phyloP scores from a whole-genome alignment of 2,329 filamentous ascomycete genomes.

The Aspergillus amoenus region DNA sequence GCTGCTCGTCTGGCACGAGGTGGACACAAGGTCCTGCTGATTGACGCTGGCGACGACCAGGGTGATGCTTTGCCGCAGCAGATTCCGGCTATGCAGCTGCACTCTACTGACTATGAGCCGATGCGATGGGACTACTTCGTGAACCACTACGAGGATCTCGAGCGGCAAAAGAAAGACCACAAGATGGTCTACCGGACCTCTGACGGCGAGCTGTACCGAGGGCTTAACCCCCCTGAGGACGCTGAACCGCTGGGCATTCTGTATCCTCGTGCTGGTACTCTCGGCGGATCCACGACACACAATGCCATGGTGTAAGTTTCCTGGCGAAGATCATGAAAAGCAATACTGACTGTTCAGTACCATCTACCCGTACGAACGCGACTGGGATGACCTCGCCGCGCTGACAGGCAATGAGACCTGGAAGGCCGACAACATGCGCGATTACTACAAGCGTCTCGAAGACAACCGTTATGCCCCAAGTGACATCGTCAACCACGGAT shows the following conservation, averaged over 20 bases:
- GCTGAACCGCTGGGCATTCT: conserved; percentile 54
- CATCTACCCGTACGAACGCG: conserved; percentile 58
- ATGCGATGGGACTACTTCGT: conserved; percentile 38
- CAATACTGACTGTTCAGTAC: conserved; percentile 23
- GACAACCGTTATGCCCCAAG: conserved; percentile 52
- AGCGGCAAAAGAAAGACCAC: conserved; percentile 29
- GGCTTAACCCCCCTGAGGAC: conserved; percentile 53
- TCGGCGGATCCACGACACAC: conserved; percentile 62
- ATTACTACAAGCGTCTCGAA: conserved; percentile 57
- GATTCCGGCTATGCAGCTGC: conserved; percentile 28
- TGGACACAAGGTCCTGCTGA: conserved; percentile 36
- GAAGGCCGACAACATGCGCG: conserved; percentile 58
- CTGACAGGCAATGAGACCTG: conserved; percentile 63
- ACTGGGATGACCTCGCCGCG: conserved; percentile 58
- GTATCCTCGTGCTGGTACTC: conserved; percentile 58
- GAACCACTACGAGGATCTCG: conserved; percentile 32
- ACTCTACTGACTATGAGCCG: conserved; percentile 28
- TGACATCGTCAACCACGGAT: conserved; percentile 46
- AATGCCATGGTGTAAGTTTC: conserved; percentile 53
- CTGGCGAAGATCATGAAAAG: neutral
- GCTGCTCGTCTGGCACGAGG: conserved; percentile 35
- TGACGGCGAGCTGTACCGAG: conserved; percentile 53
- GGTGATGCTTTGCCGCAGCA: conserved; percentile 28
- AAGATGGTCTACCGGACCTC: conserved; percentile 45
- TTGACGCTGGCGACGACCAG: conserved; percentile 40